Conservation (phyloP, 371 early-diverging fungal genomes). For the Smittium mucronatum region DNA sequence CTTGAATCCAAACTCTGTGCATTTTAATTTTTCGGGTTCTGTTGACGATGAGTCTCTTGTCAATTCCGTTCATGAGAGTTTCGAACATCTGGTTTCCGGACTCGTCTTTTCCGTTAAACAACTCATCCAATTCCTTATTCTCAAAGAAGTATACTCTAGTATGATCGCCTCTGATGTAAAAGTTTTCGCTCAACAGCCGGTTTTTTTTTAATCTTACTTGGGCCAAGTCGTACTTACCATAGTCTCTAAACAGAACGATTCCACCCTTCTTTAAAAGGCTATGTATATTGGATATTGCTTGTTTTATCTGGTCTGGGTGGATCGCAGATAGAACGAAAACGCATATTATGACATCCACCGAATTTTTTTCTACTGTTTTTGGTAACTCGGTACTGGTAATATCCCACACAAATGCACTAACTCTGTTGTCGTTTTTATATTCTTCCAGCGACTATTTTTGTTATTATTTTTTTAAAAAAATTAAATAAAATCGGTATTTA, state of each 20-base stretch:
- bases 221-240: constrained; percentile 69
- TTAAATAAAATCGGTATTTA: constrained; percentile 15
- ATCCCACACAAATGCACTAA: constrained; percentile 72
- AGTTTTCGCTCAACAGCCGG: constrained; percentile 49
- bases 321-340: constrained; percentile 61
- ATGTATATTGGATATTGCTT: constrained; percentile 26
- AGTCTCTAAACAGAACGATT: constrained; percentile 73
- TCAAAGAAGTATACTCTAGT: constrained; percentile 62
- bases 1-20: constrained; percentile 96
- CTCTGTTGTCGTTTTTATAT: constrained; percentile 45
- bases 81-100: constrained; percentile 35
- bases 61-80: constrained; percentile 79
- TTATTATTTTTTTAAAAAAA: neutral
- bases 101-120: constrained; percentile 27
- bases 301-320: constrained; percentile 45
- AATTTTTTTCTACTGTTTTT: constrained; percentile 38
- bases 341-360: constrained; percentile 54
- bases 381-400: constrained; percentile 49
- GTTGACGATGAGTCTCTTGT: constrained; percentile 90
- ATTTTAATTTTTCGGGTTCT: constrained; percentile 85
- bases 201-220: constrained; percentile 63
- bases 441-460: constrained; percentile 31
- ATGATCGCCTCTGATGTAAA: constrained; percentile 67
- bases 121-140: constrained; percentile 37
- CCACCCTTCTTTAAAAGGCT: constrained; percentile 62